Base-by-base conservation (phyloP, 106 monocot species). In the Iris macrosiphon region DNA sequence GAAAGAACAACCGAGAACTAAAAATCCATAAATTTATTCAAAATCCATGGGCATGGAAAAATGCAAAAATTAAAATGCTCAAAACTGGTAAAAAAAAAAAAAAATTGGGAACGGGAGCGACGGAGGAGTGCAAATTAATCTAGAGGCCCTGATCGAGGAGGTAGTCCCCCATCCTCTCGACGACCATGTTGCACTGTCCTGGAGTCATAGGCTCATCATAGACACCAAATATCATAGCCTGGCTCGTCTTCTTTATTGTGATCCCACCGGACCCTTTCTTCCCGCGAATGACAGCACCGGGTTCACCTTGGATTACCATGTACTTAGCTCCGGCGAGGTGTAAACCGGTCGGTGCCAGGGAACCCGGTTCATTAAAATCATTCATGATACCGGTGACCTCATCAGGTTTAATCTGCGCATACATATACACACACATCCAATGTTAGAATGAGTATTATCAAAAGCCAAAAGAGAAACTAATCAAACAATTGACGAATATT, bases 131-230 rank as follows among this genome's bases (percentile, higher is more conserved):
- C 24, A 58, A 4, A 17, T 3, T 11, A 29, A 10, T 44, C 20
- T 52, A 64, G 40, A 64, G 24, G 49, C 76, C 73, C 73, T 86
- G 80, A 3, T 86, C 85, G 34, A 76, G 15, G 31, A 86, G 85
- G 34, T 86, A 86, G 62, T 86, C 85, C 4, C 85, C 85, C 25
- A 86, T 58, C 69, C 66, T 80, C 67, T 86, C 85, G 9, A 86
- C 80, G 17, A 80, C 69, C 69, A 80, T 48, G 50, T 80, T 86
- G 80, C 85, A 86, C 30, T 86, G 80, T 1, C 85, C 85, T 28
- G 79, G 75, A 35, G 80, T 66, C 80, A 86, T 65, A 1, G 80
- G 80, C 58, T 86, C 80, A 12, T 86, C 76, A 31, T 86, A 86
- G 24, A 86, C 51, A 27, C 85, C 85, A 43, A 86, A 70, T 31